Percentiles rank a stretch among this genome's conserved stretches.
Evolutionary conservation across 208 protist species (phyloP).

Genomic region (Acanthamoeba polyphaga): DNA sequence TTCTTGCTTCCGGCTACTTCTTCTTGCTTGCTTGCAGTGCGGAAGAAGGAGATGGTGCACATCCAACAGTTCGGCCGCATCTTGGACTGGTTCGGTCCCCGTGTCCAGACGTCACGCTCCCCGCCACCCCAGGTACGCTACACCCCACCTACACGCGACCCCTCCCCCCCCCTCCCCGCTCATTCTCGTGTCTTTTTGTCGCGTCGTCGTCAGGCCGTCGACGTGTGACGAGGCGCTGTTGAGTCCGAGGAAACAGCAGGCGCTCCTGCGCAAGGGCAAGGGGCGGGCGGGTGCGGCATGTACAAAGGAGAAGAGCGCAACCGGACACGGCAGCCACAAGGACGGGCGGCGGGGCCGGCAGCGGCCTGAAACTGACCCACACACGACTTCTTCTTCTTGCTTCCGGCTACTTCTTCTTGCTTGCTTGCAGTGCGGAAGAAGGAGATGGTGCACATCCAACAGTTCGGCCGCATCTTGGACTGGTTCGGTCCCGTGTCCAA

Average conservation of each 20-base stretch:
- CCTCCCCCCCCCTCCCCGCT: too few relatives aligned
- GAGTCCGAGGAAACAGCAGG: background rate
- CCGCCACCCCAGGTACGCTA: conserved; percentile 23
- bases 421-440: conserved; percentile 11
- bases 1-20: background rate
- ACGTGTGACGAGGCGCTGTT: background rate
- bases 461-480: conserved; percentile 64
- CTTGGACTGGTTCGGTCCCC: conserved; percentile 72
- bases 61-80: conserved; percentile 71
- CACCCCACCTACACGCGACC: background rate
- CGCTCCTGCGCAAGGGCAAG: background rate
- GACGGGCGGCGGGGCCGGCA: background rate
- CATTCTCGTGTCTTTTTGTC: background rate
- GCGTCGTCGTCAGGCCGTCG: background rate
- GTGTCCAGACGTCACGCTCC: conserved; percentile 70
- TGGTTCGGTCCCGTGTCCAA: conserved; percentile 74
- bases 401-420: background rate
- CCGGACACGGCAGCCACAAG: background rate
- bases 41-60: conserved; percentile 43
- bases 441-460: conserved; percentile 64
- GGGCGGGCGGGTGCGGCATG: background rate
- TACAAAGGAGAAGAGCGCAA: background rate
- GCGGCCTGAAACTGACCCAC: too few relatives aligned
- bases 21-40: background rate
- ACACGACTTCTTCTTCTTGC: too few relatives aligned